Base-by-base conservation (phyloP, 805 yeast species). In the Metschnikowia amazonensis region DNA sequence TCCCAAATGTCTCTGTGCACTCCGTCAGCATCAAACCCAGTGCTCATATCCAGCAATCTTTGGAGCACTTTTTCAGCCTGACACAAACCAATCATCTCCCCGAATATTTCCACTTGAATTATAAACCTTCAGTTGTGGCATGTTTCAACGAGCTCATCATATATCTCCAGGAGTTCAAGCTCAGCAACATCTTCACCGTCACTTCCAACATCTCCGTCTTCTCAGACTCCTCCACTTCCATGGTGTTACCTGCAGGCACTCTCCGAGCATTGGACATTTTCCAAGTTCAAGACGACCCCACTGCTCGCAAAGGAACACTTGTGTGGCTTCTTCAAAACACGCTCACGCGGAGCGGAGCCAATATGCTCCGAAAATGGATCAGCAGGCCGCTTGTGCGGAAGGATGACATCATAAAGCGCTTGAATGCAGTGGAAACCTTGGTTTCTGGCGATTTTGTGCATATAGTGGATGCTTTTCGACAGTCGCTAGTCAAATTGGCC, bases 251-350 rank as follows among this genome's bases (percentile, higher is more conserved):
- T 44, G 77, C 84, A 1, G 81, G 77, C 55, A 81, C 96, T 0
- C 53, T 94, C 4, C 73, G 75, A 27, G 81, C 86, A 35, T 66
- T 94, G 17, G 97, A 94, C 57, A 76, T 94, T 1, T 88, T 86
- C 56, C 67, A 69, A 17, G 87, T 87, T 55, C 65, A 74, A 3
- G 80, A 94, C 0, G 81, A 81, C 50, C 57, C 63, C 13, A 60
- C 66, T 10, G 66, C 72, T 4, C 69, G 69, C 7, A 65, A 72
- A 27, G 98, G 97, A 0, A 80, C 96, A 0, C 65, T 92, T 11
- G 60, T 86, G 13, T 87, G 95, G 89, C 68, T 88, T 2, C 55
- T 94, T 48, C 86, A 92, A 60, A 89, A 85, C 52, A 87, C 98
- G 0, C 66, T 79, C 28, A 87, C 98, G 0, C 71, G 75, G 24